Percentiles rank a stretch among this genome's conserved stretches.
These are phyloP conservation scores for Phoenix dactylifera DNA, from an alignment of 176 grass and related monocot species.

Conservation along the genomic window DNA sequence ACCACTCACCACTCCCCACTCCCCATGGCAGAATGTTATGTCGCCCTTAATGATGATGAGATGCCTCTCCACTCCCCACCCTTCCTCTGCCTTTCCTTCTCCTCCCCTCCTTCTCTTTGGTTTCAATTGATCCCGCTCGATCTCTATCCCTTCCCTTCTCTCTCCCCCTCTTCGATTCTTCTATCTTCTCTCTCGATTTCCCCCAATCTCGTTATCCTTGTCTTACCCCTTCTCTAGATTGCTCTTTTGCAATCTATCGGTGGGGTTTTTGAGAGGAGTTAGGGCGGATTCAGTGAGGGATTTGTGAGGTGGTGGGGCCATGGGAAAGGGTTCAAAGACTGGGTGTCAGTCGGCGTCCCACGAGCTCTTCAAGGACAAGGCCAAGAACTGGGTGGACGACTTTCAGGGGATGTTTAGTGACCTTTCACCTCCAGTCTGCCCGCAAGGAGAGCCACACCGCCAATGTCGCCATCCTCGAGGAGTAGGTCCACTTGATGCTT, in stretches of 20 bases:
- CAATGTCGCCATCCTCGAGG: conserved; percentile 69
- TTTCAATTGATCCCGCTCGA: not conserved
- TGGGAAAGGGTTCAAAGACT: conserved; percentile 28
- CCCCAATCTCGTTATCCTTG: not conserved
- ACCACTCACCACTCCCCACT: no score
- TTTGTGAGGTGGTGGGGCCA: not conserved
- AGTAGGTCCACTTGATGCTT: conserved; percentile 86
- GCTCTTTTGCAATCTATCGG: no score
- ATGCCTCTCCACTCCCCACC: no score
- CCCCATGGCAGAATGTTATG: no score
- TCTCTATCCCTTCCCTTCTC: not conserved
- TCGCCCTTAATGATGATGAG: no score
- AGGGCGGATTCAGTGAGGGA: no score
- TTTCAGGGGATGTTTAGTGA: conserved; percentile 78
- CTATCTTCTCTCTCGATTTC: not conserved
- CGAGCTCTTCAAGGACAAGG: conserved; percentile 73
- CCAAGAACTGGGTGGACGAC: conserved; percentile 80
- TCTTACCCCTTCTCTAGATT: no score
- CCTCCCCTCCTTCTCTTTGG: not conserved
- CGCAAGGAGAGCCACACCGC: conserved; percentile 74
- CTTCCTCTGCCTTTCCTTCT: no score
- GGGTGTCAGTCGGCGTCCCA: conserved; percentile 39
- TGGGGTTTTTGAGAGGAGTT: no score
- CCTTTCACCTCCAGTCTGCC: conserved; percentile 46
- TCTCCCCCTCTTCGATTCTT: not conserved